Evolutionary conservation across 1,284 basidiomycete species (phyloP).

Genomic region (Vanrija sp.): DNA sequence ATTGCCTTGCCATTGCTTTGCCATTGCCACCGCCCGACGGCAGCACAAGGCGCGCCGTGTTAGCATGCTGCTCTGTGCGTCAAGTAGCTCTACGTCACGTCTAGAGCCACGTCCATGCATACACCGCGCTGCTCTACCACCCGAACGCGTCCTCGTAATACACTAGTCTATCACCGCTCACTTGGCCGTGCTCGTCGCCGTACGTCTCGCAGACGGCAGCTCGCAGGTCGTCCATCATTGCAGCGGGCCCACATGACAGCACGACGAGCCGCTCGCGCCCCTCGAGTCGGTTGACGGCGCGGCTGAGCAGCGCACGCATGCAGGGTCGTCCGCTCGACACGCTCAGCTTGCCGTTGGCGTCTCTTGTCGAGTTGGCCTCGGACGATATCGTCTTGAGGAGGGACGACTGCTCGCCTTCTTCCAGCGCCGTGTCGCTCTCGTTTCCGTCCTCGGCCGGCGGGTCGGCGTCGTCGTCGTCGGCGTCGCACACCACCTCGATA

Average conservation of each 20-base stretch:
- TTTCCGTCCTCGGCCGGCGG: not conserved
- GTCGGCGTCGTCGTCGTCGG: not conserved
- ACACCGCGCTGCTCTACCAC: slow-evolving; percentile 26
- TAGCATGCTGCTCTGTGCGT: too few relatives aligned
- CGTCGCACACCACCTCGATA: not conserved
- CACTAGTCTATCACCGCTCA: slow-evolving; percentile 13
- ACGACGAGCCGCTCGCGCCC: slow-evolving; percentile 21
- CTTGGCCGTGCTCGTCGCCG: slow-evolving; percentile 14
- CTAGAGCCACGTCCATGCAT: too few relatives aligned
- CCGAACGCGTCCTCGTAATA: slow-evolving; percentile 27
- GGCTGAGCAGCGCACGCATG: slow-evolving; percentile 8
- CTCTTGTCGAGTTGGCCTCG: not conserved
- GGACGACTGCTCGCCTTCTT: not conserved
- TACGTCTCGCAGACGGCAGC: slow-evolving; percentile 13
- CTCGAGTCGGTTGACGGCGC: not conserved
- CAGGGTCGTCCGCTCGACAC: slow-evolving; percentile 14
- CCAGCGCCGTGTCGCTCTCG: not conserved
- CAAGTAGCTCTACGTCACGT: too few relatives aligned
- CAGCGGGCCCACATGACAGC: slow-evolving; percentile 22
- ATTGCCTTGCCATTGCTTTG: too few relatives aligned
- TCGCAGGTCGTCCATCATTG: slow-evolving; percentile 27
- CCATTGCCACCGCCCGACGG: too few relatives aligned
- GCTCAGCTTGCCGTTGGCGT: not conserved
- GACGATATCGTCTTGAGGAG: not conserved
- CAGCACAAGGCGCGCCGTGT: too few relatives aligned